Base-by-base conservation (phyloP, 202 grass and related monocot species). In the Carex sylvatica region DNA sequence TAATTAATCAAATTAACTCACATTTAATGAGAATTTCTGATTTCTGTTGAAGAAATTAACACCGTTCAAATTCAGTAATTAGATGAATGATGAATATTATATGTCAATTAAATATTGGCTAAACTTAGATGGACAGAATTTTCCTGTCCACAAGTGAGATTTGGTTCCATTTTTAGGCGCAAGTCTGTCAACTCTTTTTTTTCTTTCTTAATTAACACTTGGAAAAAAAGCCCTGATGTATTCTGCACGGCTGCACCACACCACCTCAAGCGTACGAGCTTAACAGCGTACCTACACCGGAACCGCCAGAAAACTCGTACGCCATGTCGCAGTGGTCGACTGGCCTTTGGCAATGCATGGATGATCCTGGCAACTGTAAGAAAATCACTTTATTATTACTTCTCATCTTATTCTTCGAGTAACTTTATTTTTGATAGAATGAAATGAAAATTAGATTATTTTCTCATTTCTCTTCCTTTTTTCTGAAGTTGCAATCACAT, bases 321-420 rank as follows among this genome's bases (percentile, higher is more conserved):
- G 4, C 73, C 14, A 87, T 44, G 36, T 80, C 67, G 38, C 78
- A 20, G 24, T 98, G 96, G 96, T 98, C 96, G 9, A 98, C 96
- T 16, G 88, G 96, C 20, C 96, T 98, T 67, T 98, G 92, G 91
- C 91, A 98, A 85, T 98, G 96, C 80, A 89, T 92, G 91, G 96
- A 98, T 83, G 96, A 98, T 54, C 92, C 96, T 1, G 91, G 91
- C 1, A 98, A 95, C 89, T 95, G 92, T 93, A 88, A 94, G 85
- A 70, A 10, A 30, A 68, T 33, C 35, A 47, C 0, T 85, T 53
- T 8, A 53, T 49, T 42, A 5, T 74, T 26, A 0, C 8, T 40
- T 40, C 38, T 40, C 38, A 40, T 40, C 8, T 40, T 6, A 40
- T 40, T 40, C 38, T 40, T 40, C 6, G 13, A 83, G 40, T 47